These are phyloP conservation scores for Linnemannia elongata DNA, from an alignment of 192 early-diverging fungal species.

Conservation along the genomic window DNA sequence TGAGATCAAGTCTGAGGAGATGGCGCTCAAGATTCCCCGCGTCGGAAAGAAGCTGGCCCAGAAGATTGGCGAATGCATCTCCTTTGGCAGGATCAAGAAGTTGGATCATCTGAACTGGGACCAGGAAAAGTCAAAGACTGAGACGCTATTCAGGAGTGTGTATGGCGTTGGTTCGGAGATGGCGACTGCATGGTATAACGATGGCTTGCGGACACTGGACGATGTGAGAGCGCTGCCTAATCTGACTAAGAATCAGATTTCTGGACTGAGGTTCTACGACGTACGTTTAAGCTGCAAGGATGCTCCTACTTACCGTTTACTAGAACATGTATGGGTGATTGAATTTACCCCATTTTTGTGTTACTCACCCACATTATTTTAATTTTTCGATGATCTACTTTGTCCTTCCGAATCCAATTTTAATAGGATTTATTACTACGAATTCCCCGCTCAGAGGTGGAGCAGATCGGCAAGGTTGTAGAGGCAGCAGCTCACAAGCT, in stretches of 20 bases:
- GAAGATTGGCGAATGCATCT: slow-evolving; percentile 49
- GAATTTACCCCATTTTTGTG: not conserved
- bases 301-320: not conserved
- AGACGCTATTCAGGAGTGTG: slow-evolving; percentile 37
- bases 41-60: slow-evolving; percentile 55
- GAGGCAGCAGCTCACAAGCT: slow-evolving; percentile 14
- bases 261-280: slow-evolving; percentile 38
- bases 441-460: slow-evolving; percentile 58
- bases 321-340: not conserved
- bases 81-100: slow-evolving; percentile 48
- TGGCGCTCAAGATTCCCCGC: slow-evolving; percentile 49
- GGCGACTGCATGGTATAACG: slow-evolving; percentile 50
- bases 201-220: slow-evolving; percentile 42
- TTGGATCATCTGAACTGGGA: slow-evolving; percentile 52
- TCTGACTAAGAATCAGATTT: slow-evolving; percentile 40
- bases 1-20: slow-evolving; percentile 53
- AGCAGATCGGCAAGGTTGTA: slow-evolving; percentile 41
- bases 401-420: not conserved
- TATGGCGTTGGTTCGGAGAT: slow-evolving; percentile 50
- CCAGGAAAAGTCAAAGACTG: slow-evolving; percentile 26
- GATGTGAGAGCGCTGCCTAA: slow-evolving; percentile 34
- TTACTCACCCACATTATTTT: not conserved
- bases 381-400: not conserved
- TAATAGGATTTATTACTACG: slow-evolving; percentile 32
- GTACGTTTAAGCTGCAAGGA: slow-evolving; percentile 14